Base-by-base conservation (phyloP, 768 basidiomycete genomes). In the Flagelloscypha sp. region DNA sequence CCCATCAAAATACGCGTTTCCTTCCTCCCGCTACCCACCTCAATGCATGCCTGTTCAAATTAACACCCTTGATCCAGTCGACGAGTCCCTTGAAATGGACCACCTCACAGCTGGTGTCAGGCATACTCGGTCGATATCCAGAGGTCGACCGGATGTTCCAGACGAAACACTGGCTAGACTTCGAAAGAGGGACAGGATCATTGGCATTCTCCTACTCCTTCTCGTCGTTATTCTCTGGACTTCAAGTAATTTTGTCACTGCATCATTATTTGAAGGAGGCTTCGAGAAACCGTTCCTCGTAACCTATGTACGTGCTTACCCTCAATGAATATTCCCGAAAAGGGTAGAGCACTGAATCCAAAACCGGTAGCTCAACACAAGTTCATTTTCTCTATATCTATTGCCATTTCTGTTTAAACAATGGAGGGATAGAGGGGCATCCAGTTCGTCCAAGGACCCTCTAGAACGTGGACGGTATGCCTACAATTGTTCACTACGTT, bases 341-440 rank as follows among this genome's bases (percentile, higher is more conserved):
- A n/a, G 9, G 35, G 24, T 18, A 9, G n/a, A 10, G 23, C n/a
- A 28, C 38, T 86, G 85, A 38, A 72, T 88, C n/a, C n/a, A n/a
- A n/a, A 33, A 93, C 94, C 8, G n/a, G n/a, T 98, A 95, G 51
- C 63, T 94, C 52, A 90, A 81, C 58, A 97, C 93, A 1, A 80
- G 84, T 42, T 68, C 88, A n/a, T 98, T 98, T 52, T 61, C 74
- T 3, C 48, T 89, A 10, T 93, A 93, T 59, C 77, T 93, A 20
- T 34, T 89, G 3, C 86, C 86, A 0, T 72, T 63, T 33, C 38
- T 61, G 24, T 48, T 76, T 32, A 62, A 65, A 33, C 58, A 46
- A 34, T 48, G 44, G 21, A 50, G 34, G 30, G n/a, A n/a, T n/a
- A n/a, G n/a, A n/a, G n/a, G n/a, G n/a, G n/a, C n/a, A n/a, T n/a